Conservation (phyloP, 108 stramenopile species). For the Mediolabrus comicus region DNA sequence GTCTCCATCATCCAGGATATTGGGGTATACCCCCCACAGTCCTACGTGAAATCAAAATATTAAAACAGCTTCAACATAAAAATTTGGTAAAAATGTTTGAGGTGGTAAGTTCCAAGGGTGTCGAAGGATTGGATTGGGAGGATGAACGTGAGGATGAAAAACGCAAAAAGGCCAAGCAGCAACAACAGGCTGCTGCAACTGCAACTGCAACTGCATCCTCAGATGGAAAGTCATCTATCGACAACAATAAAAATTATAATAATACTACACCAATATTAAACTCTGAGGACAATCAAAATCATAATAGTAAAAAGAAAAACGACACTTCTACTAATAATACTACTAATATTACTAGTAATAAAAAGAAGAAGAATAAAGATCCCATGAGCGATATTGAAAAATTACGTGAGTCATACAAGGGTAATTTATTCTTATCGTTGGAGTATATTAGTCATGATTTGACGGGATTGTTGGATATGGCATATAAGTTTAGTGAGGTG, state of each 20-base stretch:
- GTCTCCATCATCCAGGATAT: conserved; percentile 63
- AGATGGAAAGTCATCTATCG: background rate
- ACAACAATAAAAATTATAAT: conserved; percentile 17
- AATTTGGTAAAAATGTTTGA: conserved; percentile 79
- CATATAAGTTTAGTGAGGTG: conserved; percentile 64
- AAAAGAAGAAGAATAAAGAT: conserved; percentile 13
- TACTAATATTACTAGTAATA: conserved; percentile 13
- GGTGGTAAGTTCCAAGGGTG: conserved; percentile 84
- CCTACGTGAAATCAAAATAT: conserved; percentile 86
- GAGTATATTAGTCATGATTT: conserved; percentile 86
- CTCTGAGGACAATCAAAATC: conserved; percentile 15
- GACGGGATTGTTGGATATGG: conserved; percentile 81
- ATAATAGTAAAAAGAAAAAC: conserved; percentile 29
- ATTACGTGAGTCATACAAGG: conserved; percentile 76
- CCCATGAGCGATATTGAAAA: conserved; percentile 6
- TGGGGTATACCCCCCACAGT: conserved; percentile 78
- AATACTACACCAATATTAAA: conserved; percentile 12
- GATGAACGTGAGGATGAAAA: conserved; percentile 56
- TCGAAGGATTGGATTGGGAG: conserved; percentile 71
- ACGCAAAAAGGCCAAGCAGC: conserved; percentile 16
- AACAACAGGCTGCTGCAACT: background rate
- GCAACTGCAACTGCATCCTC: background rate
- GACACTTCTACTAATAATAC: conserved; percentile 13
- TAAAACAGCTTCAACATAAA: conserved; percentile 70
- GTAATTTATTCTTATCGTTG: conserved; percentile 78